Conservation (phyloP, 768 basidiomycete genomes). For the Psilocybe azurescens region DNA sequence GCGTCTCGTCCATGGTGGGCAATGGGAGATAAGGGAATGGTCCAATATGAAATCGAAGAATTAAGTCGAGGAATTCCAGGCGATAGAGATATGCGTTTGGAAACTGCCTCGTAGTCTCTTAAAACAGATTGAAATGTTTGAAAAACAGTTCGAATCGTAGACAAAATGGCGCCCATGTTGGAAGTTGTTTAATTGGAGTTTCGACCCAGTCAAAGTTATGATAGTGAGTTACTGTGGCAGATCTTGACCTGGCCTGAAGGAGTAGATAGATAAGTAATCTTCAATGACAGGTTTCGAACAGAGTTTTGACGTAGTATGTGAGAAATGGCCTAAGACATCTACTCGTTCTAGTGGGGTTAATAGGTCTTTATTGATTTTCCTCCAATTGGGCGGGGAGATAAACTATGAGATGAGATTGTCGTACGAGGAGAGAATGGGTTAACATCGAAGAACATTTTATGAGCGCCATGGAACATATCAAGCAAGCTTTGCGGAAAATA, state of each 20-base stretch:
- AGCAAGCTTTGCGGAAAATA: background rate
- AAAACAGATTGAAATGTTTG: constrained; percentile 24
- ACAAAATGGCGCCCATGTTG: constrained; percentile 27
- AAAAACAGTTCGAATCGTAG: constrained; percentile 20
- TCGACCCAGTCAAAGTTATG: background rate
- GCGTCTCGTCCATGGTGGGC: constrained; percentile 36
- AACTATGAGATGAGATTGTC: background rate
- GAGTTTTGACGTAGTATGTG: background rate
- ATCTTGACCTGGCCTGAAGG: background rate
- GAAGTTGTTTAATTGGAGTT: no score
- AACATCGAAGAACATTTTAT: background rate
- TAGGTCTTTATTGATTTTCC: background rate
- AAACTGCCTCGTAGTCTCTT: constrained; percentile 25
- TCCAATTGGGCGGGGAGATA: background rate
- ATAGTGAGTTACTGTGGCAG: background rate
- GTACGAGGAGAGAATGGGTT: background rate
- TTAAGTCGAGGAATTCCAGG: constrained; percentile 63
- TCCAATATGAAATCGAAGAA: constrained; percentile 70
- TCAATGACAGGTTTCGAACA: background rate
- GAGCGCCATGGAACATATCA: background rate
- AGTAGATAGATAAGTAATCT: background rate
- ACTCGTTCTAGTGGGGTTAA: background rate
- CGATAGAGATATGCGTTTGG: constrained; percentile 36
- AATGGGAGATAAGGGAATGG: constrained; percentile 54
- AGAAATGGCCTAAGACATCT: background rate